Percentiles rank a stretch among this genome's conserved stretches.
phyloP scores from a whole-genome alignment of 306 rosid genomes.

The Abrus precatorius region DNA sequence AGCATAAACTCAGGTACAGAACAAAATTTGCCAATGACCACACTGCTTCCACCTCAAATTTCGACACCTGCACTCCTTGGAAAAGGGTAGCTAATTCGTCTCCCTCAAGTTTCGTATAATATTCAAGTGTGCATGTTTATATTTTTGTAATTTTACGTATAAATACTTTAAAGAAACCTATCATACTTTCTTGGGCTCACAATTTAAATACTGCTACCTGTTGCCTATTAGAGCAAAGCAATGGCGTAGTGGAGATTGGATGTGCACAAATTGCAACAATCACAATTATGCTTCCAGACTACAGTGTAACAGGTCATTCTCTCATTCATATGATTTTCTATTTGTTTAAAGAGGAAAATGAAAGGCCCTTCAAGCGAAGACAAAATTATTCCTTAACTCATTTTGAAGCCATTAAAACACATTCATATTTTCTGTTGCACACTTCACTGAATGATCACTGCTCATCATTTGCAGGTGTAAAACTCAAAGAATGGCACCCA shows the following conservation, averaged over 20 bases:
- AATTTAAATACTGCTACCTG: slow-evolving; percentile 37
- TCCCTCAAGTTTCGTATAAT: slow-evolving; percentile 5
- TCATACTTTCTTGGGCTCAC: slow-evolving; percentile 23
- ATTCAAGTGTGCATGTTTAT: not conserved
- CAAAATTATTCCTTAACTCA: slow-evolving; percentile 18
- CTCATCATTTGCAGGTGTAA: slow-evolving; percentile 74
- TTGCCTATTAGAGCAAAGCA: slow-evolving; percentile 83
- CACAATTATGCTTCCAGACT: slow-evolving; percentile 96
- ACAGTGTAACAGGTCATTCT: slow-evolving; percentile 84
- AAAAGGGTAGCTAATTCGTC: slow-evolving; percentile 76
- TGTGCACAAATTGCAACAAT: slow-evolving; percentile 94
- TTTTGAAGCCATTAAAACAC: slow-evolving; percentile 25
- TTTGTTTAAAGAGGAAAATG: not conserved
- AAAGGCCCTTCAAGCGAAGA: not conserved
- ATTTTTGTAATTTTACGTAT: slow-evolving; percentile 5
- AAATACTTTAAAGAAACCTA: slow-evolving; percentile 24
- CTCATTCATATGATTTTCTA: slow-evolving; percentile 29
- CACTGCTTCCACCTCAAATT: slow-evolving; percentile 68
- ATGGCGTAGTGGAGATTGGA: slow-evolving; percentile 98
- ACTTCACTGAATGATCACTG: slow-evolving; percentile 38
- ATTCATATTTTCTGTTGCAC: slow-evolving; percentile 21
- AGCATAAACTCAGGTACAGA: slow-evolving; percentile 54
- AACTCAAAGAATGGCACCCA: slow-evolving; percentile 66
- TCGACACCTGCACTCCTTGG: slow-evolving; percentile 74
- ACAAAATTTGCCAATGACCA: slow-evolving; percentile 64